These are phyloP conservation scores for Chernovozyma aurita DNA, from an alignment of 1,139 yeast species.

Conservation along the genomic window DNA sequence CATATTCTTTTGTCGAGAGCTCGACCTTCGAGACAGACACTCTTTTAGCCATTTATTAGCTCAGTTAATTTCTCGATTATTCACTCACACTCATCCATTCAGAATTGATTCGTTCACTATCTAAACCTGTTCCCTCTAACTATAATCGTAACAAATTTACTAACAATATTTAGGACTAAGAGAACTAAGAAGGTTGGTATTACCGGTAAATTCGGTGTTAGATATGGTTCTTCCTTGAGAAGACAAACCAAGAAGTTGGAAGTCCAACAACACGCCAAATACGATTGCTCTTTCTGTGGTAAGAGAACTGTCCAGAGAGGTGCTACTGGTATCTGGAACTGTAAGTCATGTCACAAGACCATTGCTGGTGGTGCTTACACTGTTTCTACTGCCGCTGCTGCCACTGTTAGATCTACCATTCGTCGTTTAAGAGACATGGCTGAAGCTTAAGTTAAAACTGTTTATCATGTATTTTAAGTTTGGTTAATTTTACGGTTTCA, in stretches of 20 bases:
- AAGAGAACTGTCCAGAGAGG: conserved; percentile 97
- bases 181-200: conserved; percentile 99
- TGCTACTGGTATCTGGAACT: conserved; percentile 98
- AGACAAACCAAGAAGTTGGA: conserved; percentile 99
- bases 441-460: conserved; percentile 80
- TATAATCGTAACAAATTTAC: no score
- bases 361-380: conserved; percentile 99
- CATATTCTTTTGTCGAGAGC: no score
- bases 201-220: conserved; percentile 99
- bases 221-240: conserved; percentile 99
- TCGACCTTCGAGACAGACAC: no score
- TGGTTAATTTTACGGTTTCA: conserved; percentile 8
- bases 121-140: no score
- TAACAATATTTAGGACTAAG: conserved; percentile 78
- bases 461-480: conserved; percentile 12
- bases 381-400: conserved; percentile 98
- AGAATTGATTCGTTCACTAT: background rate
- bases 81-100: background rate
- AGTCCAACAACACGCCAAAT: conserved; percentile 97
- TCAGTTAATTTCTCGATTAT: no score
- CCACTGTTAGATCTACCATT: conserved; percentile 99
- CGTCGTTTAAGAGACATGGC: conserved; percentile 99
- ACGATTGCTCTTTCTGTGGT: conserved; percentile 99
- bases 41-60: no score
- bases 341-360: conserved; percentile 91